Evolutionary conservation across 768 basidiomycete genomes (phyloP), one percentile per base, ranked within the genome.

Genomic region (Saitozyma sp.): DNA sequence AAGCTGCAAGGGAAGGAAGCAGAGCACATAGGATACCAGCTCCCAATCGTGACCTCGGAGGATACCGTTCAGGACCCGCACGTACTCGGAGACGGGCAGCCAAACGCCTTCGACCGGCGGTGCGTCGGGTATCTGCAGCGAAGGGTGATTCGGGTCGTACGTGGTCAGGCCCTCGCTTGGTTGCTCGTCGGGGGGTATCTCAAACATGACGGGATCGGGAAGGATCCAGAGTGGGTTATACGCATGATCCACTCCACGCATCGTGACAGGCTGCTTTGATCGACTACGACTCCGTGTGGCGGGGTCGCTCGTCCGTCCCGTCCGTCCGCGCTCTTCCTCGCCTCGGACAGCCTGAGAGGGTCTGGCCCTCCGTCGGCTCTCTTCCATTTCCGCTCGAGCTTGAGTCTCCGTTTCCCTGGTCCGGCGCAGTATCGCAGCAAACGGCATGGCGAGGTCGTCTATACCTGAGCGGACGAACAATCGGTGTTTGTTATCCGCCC

Each of bases 11-110:
- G 96, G 94, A 0, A 99, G 84, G 80, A 95, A 90, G 73, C 90
- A 92, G 6, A 99, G 83, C 6, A 93, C 83, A 72, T 96, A 98
- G 2, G 92, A 92, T 10, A 96, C 83, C 46, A 98, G 83, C 62
- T 98, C 96, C 94, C 95, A 98, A 64, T 88, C 90, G 51, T 83
- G 85, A 70, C 93, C 92, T 61, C 88, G 85, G 46, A 98, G 79
- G 63, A 96, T 83, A 2, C 81, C 81, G 56, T 86, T 80, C 51
- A 98, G 69, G 13, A 83, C 83, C 9, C 73, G 70, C 6, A 98
- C 83, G 74, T 95, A 93, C 51, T 82, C 76, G 6, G 92, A 92
- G 6, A 92, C 82, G 0, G 88, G 89, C 2, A 99, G 81, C 62
- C 81, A 82, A 17, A 81, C 73, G 9, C 77, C 79, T 40, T 74